Conservation (phyloP, 768 basidiomycete genomes). For the Boletus tylopilopsis region DNA sequence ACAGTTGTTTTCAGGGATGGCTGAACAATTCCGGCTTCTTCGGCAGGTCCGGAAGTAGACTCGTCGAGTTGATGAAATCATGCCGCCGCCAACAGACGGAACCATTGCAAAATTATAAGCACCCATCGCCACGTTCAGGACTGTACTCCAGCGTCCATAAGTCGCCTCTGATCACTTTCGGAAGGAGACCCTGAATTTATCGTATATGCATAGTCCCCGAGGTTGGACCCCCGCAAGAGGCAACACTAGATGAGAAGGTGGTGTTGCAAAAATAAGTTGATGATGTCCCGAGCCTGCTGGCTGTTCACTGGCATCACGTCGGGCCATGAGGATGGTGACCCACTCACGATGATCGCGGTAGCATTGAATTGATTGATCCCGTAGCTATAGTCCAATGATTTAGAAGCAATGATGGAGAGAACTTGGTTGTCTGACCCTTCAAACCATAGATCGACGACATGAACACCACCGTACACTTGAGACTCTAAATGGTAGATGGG, state of each 20-base stretch:
- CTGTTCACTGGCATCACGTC: slow-evolving; percentile 3
- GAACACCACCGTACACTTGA: not conserved
- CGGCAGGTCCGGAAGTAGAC: slow-evolving; percentile 12
- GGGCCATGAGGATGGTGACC: slow-evolving; percentile 2
- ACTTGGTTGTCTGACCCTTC: slow-evolving; percentile 6
- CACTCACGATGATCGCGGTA: slow-evolving; percentile 3
- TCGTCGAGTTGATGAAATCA: slow-evolving; percentile 7
- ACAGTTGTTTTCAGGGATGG: slow-evolving; percentile 1
- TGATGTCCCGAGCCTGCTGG: slow-evolving; percentile 18
- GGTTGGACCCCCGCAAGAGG: not conserved
- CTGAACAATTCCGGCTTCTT: slow-evolving; percentile 13
- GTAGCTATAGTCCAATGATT: not conserved
- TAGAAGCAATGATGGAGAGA: slow-evolving; percentile 3
- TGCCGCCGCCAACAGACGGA: too few species aligned
- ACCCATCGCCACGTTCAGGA: slow-evolving; percentile 3
- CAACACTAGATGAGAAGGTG: not conserved
- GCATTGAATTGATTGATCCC: slow-evolving; percentile 12
- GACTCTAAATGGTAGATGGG: slow-evolving; percentile 7
- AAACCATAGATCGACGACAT: not conserved
- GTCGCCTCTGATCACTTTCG: not conserved
- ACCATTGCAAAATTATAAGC: slow-evolving; percentile 3
- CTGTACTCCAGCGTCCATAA: slow-evolving; percentile 2
- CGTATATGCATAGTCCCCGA: not conserved
- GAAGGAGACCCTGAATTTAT: too few species aligned
- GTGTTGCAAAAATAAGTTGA: slow-evolving; percentile 11